Evolutionary conservation across 1,284 basidiomycete species (phyloP).

Genomic region (Cryptococcus deneoformans): DNA sequence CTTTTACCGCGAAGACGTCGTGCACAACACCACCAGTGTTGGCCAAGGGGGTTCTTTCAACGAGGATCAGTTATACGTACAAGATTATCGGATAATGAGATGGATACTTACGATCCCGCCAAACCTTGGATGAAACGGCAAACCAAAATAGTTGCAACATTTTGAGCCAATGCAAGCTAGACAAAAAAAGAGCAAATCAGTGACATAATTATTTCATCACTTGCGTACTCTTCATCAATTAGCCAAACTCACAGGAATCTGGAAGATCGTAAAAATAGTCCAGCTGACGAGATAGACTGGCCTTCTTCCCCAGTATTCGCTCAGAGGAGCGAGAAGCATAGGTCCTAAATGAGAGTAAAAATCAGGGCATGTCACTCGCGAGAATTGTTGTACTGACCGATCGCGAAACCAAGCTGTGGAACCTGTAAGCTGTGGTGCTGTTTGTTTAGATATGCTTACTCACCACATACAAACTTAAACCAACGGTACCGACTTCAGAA

Average conservation of each 20-base stretch:
- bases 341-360: not conserved
- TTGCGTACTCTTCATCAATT: not conserved
- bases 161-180: conserved; percentile 32
- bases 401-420: conserved; percentile 26
- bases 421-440: not conserved
- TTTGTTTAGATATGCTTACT: not conserved
- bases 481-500: conserved; percentile 28
- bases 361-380: no score
- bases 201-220: not conserved
- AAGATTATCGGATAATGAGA: not conserved
- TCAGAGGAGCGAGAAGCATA: conserved; percentile 5
- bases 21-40: conserved; percentile 35
- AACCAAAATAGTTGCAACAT: conserved; percentile 26
- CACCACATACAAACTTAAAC: conserved; percentile 30
- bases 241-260: conserved; percentile 11
- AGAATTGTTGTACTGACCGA: not conserved
- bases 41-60: conserved; percentile 10
- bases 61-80: not conserved
- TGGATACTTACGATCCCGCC: conserved; percentile 25
- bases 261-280: conserved; percentile 28
- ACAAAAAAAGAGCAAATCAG: not conserved
- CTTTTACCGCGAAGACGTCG: conserved; percentile 28
- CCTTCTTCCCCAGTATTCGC: conserved; percentile 19
- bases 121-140: conserved; percentile 38
- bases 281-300: conserved; percentile 30